These are phyloP conservation scores for Trichophyton mentagrophytes DNA, from an alignment of 2,329 filamentous ascomycete genomes.

Conservation along the genomic window DNA sequence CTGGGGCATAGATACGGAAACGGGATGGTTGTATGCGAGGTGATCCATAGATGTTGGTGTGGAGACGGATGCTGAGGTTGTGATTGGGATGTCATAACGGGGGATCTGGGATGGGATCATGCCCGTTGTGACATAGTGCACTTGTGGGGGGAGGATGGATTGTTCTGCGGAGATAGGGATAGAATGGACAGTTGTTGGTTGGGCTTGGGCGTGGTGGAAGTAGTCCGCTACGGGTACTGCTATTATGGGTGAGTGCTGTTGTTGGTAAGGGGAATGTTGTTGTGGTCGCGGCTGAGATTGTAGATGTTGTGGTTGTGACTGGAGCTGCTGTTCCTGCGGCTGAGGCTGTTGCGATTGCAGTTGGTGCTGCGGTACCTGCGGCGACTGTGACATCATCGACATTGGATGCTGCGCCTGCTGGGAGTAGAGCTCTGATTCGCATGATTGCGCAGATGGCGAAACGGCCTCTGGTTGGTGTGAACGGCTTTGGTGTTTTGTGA, in stretches of 20 bases:
- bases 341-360: background rate
- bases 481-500: slow-evolving; percentile 16
- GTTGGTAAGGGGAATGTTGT: slow-evolving; percentile 1
- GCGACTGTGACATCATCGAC: background rate
- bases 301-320: slow-evolving; percentile 3
- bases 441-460: slow-evolving; percentile 5
- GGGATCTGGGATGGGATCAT: slow-evolving; percentile 11
- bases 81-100: slow-evolving; percentile 9
- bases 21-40: slow-evolving; percentile 5
- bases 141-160: slow-evolving; percentile 7
- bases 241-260: slow-evolving; percentile 5
- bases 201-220: slow-evolving; percentile 10
- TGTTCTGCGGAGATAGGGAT: slow-evolving; percentile 9
- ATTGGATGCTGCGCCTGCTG: slow-evolving; percentile 7
- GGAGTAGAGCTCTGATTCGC: slow-evolving; percentile 10
- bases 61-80: background rate
- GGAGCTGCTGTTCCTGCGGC: slow-evolving; percentile 3
- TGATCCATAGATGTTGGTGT: slow-evolving; percentile 6
- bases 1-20: background rate
- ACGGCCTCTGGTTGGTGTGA: slow-evolving; percentile 13
- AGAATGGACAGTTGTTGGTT: slow-evolving; percentile 8
- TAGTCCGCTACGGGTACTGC: background rate
- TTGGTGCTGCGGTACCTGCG: background rate
- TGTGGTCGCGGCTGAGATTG: background rate
- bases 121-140: slow-evolving; percentile 9